Percentiles rank a stretch among this genome's conserved stretches.
phyloP scores from a whole-genome alignment of 1,284 basidiomycete genomes.

The Ceraceosorus guamensis region DNA sequence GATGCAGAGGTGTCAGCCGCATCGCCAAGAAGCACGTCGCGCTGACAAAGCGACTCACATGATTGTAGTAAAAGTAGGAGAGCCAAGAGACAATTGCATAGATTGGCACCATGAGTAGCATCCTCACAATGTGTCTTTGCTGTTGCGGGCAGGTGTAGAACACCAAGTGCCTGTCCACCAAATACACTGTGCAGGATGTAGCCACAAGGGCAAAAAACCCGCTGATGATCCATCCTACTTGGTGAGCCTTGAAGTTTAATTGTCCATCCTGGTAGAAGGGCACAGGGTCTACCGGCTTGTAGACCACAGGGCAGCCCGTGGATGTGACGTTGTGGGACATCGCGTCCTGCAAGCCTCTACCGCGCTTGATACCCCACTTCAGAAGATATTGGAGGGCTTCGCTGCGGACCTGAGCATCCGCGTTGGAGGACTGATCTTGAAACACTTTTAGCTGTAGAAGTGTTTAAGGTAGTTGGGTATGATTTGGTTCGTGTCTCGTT shows the following conservation, averaged over 20 bases:
- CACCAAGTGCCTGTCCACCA: constrained; percentile 54
- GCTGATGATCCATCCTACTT: constrained; percentile 65
- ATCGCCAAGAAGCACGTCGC: background rate
- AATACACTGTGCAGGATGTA: no score
- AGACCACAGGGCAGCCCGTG: constrained; percentile 15
- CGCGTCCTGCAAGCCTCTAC: no score
- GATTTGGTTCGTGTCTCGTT: no score
- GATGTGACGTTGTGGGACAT: no score
- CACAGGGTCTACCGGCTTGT: constrained; percentile 26
- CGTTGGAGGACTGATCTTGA: no score
- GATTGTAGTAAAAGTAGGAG: constrained; percentile 60
- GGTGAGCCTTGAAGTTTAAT: constrained; percentile 56
- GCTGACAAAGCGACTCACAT: constrained; percentile 4
- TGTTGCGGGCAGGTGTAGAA: constrained; percentile 63
- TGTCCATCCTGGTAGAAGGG: constrained; percentile 61
- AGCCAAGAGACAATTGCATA: constrained; percentile 64
- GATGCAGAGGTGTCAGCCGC: background rate
- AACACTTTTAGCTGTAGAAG: no score
- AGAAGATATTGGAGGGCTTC: no score
- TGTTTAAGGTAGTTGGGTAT: no score
- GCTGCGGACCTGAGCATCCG: no score
- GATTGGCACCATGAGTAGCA: constrained; percentile 71
- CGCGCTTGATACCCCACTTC: no score
- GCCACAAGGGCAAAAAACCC: constrained; percentile 57
- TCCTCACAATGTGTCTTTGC: constrained; percentile 53